Base-by-base conservation (phyloP, 2,329 filamentous ascomycete genomes). In the Chaetomium olivaceum region DNA sequence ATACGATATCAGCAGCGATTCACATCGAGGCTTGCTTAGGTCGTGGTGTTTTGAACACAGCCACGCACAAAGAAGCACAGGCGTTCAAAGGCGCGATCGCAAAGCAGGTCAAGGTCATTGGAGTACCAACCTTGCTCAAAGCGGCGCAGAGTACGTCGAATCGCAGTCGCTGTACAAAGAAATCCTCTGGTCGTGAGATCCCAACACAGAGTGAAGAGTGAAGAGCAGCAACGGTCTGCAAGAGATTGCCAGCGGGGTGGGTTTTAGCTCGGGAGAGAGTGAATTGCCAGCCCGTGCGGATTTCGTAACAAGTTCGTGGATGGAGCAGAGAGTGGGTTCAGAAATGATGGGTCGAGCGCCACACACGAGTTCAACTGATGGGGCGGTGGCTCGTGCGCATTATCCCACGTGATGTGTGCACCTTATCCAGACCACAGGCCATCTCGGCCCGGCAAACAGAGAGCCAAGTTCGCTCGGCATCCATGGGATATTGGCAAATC, bases 231-330 rank as follows among this genome's bases (percentile, higher is more conserved):
- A 39, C 27, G 39, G 36, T 8, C 23, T 7, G 21, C 21, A 50
- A 43, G 23, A 50, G 6, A 25, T 16, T 48, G 36, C 50, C 23
- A 31, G 19, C 39, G 36, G 31, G 48, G 36, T 43, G 25, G 19
- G 29, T 51, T 16, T 61, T 56, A 52, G 36, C 11, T 8, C 6
- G 19, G n/a, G 36, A 23, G 36, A 23, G 25, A 57, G 7, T 14
- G 43, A 31, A 43, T 52, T 21, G 52, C 27, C 50, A 60, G 57
- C 58, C 62, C 57, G 61, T 57, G 58, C 39, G 27, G 60, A 51
- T 50, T 64, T 48, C 36, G 23, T 48, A 52, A 19, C 60, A 62
- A 52, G 25, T 59, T 56, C 43, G 11, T 29, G 43, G 55, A 63
- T 63, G 54, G 54, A 48, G 61, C 27, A 56, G 9, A 51, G 31